Evolutionary conservation across 495 filamentous ascomycete genomes (phyloP).

Genomic region (Astrocystis sublimbata): DNA sequence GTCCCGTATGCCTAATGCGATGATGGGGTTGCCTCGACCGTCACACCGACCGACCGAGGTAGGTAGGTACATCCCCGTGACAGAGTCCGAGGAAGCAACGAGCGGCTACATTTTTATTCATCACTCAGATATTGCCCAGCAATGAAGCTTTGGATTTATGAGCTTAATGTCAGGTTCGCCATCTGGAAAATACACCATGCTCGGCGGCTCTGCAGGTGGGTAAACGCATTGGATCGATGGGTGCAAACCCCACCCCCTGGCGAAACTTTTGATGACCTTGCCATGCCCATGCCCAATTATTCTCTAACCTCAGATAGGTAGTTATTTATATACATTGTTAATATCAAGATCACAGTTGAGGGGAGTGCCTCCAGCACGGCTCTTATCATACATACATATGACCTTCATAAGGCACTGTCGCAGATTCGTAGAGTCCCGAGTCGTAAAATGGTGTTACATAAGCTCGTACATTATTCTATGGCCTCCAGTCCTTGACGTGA

Average conservation of each 20-base stretch:
- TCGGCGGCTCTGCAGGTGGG: background rate
- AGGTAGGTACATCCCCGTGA: background rate
- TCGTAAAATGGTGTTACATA: too few species aligned
- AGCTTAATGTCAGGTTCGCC: too few species aligned
- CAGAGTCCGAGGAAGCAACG: background rate
- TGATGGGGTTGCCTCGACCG: too few species aligned
- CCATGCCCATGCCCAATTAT: conserved; percentile 16
- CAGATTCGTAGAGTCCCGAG: conserved; percentile 37
- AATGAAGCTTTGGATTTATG: background rate
- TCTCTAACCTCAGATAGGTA: too few species aligned
- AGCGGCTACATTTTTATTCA: background rate
- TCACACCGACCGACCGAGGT: background rate
- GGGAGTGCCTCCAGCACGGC: conserved; percentile 9
- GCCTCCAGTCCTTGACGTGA: conserved; percentile 90
- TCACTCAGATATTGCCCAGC: background rate
- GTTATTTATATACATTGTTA: conserved; percentile 6
- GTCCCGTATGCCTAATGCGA: too few species aligned
- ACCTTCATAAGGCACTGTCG: background rate
- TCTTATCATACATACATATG: conserved; percentile 20
- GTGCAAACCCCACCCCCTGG: background rate
- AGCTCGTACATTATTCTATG: too few species aligned
- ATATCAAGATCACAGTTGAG: conserved; percentile 18
- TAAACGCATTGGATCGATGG: background rate
- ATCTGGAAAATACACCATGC: too few species aligned
- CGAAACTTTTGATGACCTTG: background rate